These are phyloP conservation scores for Pezicula rhizophila DNA, from an alignment of 2,329 filamentous ascomycete genomes.

Conservation along the genomic window DNA sequence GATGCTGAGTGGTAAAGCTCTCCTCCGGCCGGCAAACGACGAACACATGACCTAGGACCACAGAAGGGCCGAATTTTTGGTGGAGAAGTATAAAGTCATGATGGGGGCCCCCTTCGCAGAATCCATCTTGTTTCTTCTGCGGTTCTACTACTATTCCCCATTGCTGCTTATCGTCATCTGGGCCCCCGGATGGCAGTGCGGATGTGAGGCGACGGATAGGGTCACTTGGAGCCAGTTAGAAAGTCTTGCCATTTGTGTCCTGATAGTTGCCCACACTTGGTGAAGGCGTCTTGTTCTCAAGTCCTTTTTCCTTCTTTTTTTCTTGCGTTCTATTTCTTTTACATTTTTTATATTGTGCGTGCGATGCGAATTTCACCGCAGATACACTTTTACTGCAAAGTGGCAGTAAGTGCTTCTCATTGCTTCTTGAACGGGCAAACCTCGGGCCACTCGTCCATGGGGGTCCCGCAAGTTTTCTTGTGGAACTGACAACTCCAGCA, in stretches of 20 bases:
- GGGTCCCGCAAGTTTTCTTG: not conserved
- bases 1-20: too few species aligned
- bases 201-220: not conserved
- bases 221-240: not conserved
- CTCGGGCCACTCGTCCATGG: not conserved
- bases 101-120: not conserved
- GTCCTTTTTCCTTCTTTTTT: too few species aligned
- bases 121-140: not conserved
- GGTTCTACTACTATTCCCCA: not conserved
- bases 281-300: too few species aligned
- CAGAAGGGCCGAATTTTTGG: not conserved
- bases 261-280: too few species aligned
- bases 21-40: too few species aligned
- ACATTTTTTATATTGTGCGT: too few species aligned
- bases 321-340: too few species aligned
- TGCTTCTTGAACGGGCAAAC: not conserved
- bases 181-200: not conserved
- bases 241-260: too few species aligned
- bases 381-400: not conserved
- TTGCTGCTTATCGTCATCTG: not conserved
- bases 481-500: not conserved
- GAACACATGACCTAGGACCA: too few species aligned
- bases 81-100: slow-evolving; percentile 1
- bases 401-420: not conserved
- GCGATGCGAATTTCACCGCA: not conserved